Evolutionary conservation across 2,329 filamentous ascomycete genomes (phyloP).

Genomic region (Exophiala phaeomuriformis): DNA sequence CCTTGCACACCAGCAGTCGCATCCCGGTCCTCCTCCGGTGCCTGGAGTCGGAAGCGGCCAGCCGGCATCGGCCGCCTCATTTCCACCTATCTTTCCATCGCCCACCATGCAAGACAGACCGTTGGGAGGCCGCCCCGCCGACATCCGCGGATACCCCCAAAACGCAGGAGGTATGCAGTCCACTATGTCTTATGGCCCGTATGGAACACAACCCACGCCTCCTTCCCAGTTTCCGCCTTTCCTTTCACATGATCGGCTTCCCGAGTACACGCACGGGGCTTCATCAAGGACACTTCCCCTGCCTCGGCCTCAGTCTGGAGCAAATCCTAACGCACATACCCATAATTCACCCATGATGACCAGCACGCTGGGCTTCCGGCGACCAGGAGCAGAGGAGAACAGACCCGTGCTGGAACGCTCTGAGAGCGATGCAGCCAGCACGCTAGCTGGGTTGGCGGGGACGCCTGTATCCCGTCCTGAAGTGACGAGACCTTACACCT

Average conservation of each 20-base stretch:
- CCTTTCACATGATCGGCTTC: conserved; percentile 9
- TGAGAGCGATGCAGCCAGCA: conserved; percentile 24
- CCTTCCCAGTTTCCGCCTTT: conserved; percentile 14
- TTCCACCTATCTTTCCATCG: conserved; percentile 11
- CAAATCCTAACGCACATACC: conserved; percentile 1
- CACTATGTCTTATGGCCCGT: conserved; percentile 4
- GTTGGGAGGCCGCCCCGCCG: conserved; percentile 15
- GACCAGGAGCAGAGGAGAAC: conserved; percentile 7
- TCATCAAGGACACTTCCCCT: conserved; percentile 15
- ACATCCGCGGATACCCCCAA: conserved; percentile 16
- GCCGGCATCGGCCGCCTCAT: neutral
- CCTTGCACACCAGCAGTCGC: neutral
- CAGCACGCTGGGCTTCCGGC: conserved; percentile 10
- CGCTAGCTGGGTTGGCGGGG: conserved; percentile 23
- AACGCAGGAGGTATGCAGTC: conserved; percentile 8
- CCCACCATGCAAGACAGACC: conserved; percentile 13
- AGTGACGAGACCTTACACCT: conserved; percentile 4
- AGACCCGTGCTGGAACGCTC: conserved; percentile 14
- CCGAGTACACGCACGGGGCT: conserved; percentile 9
- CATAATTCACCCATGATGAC: conserved; percentile 7
- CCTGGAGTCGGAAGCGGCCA: neutral
- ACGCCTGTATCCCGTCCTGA: conserved; percentile 10
- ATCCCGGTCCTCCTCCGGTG: neutral
- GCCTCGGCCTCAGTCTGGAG: conserved; percentile 11
- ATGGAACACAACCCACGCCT: conserved; percentile 7